Evolutionary conservation across 805 yeast species (phyloP), one percentile per base, ranked within the genome.

Genomic region (Suhomyces sp.): DNA sequence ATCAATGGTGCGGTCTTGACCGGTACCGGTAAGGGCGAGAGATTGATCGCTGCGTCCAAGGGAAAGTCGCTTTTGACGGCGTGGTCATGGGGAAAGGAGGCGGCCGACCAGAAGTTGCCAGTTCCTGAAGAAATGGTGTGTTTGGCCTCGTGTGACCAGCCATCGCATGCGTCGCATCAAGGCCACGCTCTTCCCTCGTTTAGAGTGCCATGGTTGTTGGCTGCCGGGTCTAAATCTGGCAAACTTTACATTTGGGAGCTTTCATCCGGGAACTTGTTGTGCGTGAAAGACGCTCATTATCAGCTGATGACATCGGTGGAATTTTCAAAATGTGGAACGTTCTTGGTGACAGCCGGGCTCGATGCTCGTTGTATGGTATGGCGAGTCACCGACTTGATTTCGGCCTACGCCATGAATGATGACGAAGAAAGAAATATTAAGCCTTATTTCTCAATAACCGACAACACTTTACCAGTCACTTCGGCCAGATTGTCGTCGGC

Each of bases 181-280:
- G 49, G 53, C 13, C 58, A 56, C 9, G 62, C 54, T 13, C 62
- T 67, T 19, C 78, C 83, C 4, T 68, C 63, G 44, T 79, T 76
- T 63, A 71, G 81, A 55, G 62, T 78, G 37, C 86, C 87, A 19
- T 85, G 87, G 78, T 63, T 88, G 39, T 67, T 94, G 22, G 85
- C 83, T 6, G 96, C 86, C 43, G 91, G 93, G 53, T 78, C 94
- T 49, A 64, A 74, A 53, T 62, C 85, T n/a, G 98, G 98, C 10
- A 81, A 84, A 57, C 56, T 94, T 13, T 87, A 87, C 62, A 67
- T 92, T 1, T 93, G 98, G 98, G 96, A 90, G 60, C 63, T 92
- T 48, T 67, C 77, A 8, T 86, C 94, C 1, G 98, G 98, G 0
- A 69, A 81, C 21, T 74, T 94, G 45, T 62, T 92, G 21, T 75